phyloP scores from a whole-genome alignment of 306 rosid genomes.

The Quercus rubra region DNA sequence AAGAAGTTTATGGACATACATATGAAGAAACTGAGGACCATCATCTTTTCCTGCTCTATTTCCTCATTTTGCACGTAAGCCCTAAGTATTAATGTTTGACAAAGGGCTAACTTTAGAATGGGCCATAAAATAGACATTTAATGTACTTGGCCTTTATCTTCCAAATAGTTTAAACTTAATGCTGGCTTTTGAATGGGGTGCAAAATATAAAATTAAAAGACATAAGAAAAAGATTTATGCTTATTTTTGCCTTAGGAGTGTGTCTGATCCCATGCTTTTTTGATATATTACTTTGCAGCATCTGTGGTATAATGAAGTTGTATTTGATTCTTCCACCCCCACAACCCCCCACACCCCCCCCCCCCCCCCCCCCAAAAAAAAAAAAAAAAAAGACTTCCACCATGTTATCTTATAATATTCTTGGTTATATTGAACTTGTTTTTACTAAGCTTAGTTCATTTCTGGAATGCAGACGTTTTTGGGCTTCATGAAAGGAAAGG shows the following conservation, averaged over 20 bases:
- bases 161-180: neutral
- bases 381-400: neutral
- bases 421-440: neutral
- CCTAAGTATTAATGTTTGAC: slow-evolving; percentile 4
- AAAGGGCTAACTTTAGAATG: slow-evolving; percentile 9
- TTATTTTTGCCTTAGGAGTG: neutral
- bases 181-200: neutral
- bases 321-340: neutral
- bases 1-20: slow-evolving; percentile 11
- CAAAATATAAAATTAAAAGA: neutral
- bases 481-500: slow-evolving; percentile 77
- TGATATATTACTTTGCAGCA: neutral
- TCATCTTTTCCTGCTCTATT: slow-evolving; percentile 15
- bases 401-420: slow-evolving; percentile 12
- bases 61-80: slow-evolving; percentile 10
- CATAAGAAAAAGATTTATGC: neutral
- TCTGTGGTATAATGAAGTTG: slow-evolving; percentile 15
- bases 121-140: neutral
- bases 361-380: too few species aligned
- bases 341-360: too few species aligned
- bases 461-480: slow-evolving; percentile 52
- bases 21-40: slow-evolving; percentile 8
- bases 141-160: neutral
- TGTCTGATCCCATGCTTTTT: neutral
- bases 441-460: neutral